Percentiles rank a stretch among this genome's conserved stretches.
Evolutionary conservation across 306 rosid species (phyloP).

Genomic region (Luffa aegyptiaca): DNA sequence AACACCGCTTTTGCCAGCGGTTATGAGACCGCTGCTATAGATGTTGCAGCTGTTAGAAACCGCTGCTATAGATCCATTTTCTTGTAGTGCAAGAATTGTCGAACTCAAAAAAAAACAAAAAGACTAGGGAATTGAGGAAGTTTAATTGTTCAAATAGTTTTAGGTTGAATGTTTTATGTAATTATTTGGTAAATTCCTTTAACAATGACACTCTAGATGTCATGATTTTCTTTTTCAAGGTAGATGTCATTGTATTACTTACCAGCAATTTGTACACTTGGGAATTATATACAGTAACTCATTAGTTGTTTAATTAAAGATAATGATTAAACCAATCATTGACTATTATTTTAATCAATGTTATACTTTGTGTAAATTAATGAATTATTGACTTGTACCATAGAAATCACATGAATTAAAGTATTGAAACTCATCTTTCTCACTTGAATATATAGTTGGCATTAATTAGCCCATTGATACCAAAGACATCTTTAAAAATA

Average conservation of each 20-base stretch:
- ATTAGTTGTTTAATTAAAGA: not conserved
- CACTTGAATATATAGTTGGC: not conserved
- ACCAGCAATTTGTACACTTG: not conserved
- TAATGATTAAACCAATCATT: not conserved
- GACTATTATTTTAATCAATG: not conserved
- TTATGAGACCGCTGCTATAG: no score
- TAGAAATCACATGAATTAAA: not conserved
- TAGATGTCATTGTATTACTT: not conserved
- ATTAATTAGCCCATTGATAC: not conserved
- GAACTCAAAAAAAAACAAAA: no score
- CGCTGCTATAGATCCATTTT: no score
- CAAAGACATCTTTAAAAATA: no score
- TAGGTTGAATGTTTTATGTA: no score
- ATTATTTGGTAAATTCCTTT: no score
- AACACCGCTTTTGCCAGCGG: no score
- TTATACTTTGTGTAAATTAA: not conserved
- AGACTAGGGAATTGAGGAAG: no score
- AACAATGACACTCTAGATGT: no score
- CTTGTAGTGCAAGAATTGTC: no score
- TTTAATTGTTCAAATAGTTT: no score
- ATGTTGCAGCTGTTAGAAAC: no score
- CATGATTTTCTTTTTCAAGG: not conserved
- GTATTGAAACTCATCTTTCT: not conserved
- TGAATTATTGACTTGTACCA: not conserved
- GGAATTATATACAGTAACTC: not conserved